Base-by-base conservation (phyloP, 305 asterid genomes). In the Plantago coronopus region DNA sequence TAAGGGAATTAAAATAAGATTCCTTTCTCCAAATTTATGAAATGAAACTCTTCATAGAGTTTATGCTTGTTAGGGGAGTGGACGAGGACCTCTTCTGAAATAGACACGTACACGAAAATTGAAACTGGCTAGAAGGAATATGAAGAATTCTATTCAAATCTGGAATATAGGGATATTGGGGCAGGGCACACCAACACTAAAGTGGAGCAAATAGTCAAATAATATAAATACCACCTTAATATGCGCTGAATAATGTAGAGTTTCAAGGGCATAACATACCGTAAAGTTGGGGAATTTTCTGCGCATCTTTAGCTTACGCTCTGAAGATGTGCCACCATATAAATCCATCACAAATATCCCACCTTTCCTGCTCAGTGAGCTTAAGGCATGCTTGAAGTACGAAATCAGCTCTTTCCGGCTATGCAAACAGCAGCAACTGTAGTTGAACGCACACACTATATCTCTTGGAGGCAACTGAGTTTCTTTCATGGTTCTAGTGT, bases 371-470 rank as follows among this genome's bases (percentile, higher is more conserved):
- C 76, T 88, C 68, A 91, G 68, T 60, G 76, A 66, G 66, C 48
- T 64, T 37, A 71, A 76, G 4, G 81, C 86, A 62, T 91, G 83
- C 75, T 79, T 85, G 79, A 91, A 91, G 76, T 91, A 91, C 73
- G 66, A 71, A 69, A 91, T 76, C 75, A 88, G 77, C 69, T 88
- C 96, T 69, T 78, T 82, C 56, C 96, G 90, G 45, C 57, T 81
- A 73, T 91, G 96, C 69, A 91, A 86, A 68, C 98, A 91, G 75
- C 98, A 91, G 72, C 98, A 91, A 57, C 96, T 91, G 74, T 91
- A 91, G 81, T 91, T 91, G 67, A 91, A 91, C 44, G 98, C 98
- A 65, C 98, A 91, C 62, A 91, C 91, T 61, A 91, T 86, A 75
- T 91, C 98, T 77, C 96, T 85, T 10, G 68, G 82, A 10, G 90